phyloP scores from a whole-genome alignment of 768 basidiomycete species.

The Podaxis sp. region DNA sequence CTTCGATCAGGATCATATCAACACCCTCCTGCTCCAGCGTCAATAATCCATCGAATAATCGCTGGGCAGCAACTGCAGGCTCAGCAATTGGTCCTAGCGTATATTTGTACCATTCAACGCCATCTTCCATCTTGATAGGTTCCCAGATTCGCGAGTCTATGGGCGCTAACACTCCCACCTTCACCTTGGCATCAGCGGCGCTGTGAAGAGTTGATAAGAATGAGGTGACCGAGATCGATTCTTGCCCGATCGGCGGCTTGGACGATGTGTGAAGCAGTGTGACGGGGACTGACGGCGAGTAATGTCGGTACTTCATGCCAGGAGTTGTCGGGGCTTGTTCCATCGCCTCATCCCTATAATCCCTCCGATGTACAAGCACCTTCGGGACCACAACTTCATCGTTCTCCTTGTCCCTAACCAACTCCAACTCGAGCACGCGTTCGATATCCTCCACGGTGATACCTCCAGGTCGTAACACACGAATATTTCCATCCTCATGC shows the following conservation, averaged over 20 bases:
- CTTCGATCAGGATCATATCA: slow-evolving; percentile 84
- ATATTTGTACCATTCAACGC: slow-evolving; percentile 58
- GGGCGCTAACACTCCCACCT: slow-evolving; percentile 69
- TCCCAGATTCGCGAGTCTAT: slow-evolving; percentile 53
- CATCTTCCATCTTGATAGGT: slow-evolving; percentile 27
- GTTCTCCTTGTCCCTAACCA: slow-evolving; percentile 19
- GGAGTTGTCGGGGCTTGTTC: slow-evolving; percentile 90
- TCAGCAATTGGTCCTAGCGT: slow-evolving; percentile 50
- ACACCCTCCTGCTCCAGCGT: slow-evolving; percentile 76
- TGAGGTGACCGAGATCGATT: slow-evolving; percentile 28
- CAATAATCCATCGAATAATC: slow-evolving; percentile 85
- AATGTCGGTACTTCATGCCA: slow-evolving; percentile 99
- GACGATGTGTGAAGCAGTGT: slow-evolving; percentile 61
- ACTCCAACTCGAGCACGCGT: slow-evolving; percentile 47
- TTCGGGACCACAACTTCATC: slow-evolving; percentile 36
- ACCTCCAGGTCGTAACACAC: slow-evolving; percentile 89
- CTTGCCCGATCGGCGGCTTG: slow-evolving; percentile 36
- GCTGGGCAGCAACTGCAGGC: slow-evolving; percentile 70
- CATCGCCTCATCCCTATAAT: slow-evolving; percentile 68
- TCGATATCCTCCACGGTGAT: slow-evolving; percentile 88
- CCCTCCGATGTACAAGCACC: slow-evolving; percentile 78
- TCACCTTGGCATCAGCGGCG: slow-evolving; percentile 29
- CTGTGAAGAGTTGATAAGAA: slow-evolving; percentile 44
- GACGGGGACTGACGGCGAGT: slow-evolving; percentile 89
- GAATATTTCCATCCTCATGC: slow-evolving; percentile 68